Evolutionary conservation across 305 asterid species (phyloP).

Genomic region (Caryopteris hybrid): DNA sequence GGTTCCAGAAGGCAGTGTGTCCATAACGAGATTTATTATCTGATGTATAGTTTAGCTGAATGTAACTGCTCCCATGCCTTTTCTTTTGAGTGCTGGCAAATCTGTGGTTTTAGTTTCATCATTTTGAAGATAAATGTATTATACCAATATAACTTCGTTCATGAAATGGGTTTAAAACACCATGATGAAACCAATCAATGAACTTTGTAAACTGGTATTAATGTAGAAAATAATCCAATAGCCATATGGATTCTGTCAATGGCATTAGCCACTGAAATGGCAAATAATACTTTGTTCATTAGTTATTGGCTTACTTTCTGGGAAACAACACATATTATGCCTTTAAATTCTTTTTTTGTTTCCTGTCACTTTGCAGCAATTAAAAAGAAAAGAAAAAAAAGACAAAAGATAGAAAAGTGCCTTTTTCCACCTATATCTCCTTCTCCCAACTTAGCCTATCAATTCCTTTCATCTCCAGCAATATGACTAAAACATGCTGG

Average conservation of each 20-base stretch:
- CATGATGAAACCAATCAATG: not conserved
- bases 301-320: not conserved
- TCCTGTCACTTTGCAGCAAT: not conserved
- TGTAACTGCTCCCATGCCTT: not conserved
- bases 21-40: not conserved
- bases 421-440: no score
- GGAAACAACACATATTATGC: not conserved
- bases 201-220: not conserved
- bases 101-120: not conserved
- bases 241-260: not conserved
- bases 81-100: not conserved
- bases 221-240: not conserved
- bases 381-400: no score
- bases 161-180: not conserved
- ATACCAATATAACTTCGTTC: not conserved
- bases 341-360: not conserved
- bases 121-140: not conserved
- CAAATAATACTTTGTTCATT: not conserved
- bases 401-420: no score
- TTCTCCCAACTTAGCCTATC: not conserved
- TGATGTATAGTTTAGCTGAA: not conserved
- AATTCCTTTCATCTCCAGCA: not conserved
- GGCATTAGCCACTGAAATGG: not conserved
- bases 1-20: not conserved
- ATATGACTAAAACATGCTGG: not conserved